These are phyloP conservation scores for Ophiostoma quercus DNA, from an alignment of 2,329 filamentous ascomycete genomes.

Conservation along the genomic window DNA sequence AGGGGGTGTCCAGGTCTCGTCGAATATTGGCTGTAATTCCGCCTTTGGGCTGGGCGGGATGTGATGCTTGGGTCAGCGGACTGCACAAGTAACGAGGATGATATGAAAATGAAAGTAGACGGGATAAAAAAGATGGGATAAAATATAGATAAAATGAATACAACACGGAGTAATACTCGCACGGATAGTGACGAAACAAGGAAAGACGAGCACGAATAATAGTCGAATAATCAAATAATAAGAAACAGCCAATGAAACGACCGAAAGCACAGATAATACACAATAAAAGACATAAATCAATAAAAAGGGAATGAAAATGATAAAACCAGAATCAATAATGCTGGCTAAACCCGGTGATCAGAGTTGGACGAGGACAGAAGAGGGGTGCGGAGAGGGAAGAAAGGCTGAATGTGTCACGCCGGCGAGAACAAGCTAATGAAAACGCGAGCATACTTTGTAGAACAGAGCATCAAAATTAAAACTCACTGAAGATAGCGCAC, in stretches of 20 bases:
- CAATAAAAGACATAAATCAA: not conserved
- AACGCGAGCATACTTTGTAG: not conserved
- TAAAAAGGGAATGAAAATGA: not conserved
- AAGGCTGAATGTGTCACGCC: not conserved
- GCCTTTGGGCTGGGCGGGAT: slow-evolving; percentile 9
- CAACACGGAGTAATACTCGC: slow-evolving; percentile 4
- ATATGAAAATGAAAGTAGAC: not conserved
- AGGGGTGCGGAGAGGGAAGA: not conserved
- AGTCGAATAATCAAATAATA: slow-evolving; percentile 12
- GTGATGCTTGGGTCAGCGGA: slow-evolving; percentile 13
- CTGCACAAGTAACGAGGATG: not conserved
- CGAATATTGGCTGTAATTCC: slow-evolving; percentile 17
- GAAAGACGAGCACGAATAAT: not conserved
- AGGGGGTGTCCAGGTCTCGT: slow-evolving; percentile 12
- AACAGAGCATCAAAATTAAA: not conserved
- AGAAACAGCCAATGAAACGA: not conserved
- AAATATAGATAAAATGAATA: not conserved
- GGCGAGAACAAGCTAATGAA: not conserved
- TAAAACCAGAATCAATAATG: not conserved
- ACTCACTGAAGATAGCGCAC: not conserved
- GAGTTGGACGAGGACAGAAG: not conserved
- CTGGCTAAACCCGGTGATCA: not conserved
- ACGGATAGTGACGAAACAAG: slow-evolving; percentile 14
- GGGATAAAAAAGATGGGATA: not conserved
- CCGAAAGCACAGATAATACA: not conserved